A percentile compares a stretch with the other conserved stretches of the same genome.
phyloP scores from a whole-genome alignment of 202 grass and related monocot species.

The Hordeum pubiflorum region DNA sequence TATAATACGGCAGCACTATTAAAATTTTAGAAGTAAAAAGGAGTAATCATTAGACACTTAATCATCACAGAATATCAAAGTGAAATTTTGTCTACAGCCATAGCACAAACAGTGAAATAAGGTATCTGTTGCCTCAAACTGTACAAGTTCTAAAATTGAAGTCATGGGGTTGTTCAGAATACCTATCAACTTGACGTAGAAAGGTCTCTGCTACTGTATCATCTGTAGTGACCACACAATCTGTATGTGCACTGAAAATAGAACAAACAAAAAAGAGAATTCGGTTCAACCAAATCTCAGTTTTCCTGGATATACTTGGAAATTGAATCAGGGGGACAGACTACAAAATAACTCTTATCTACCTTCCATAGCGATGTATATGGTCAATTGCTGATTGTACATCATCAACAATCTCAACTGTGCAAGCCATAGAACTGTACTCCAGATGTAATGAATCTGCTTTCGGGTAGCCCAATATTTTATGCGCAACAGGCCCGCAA shows the following conservation, averaged over 20 bases:
- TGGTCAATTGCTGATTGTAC: conserved; percentile 79
- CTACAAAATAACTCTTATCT: neutral
- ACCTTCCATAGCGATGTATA: conserved; percentile 95
- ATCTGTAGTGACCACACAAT: conserved; percentile 76
- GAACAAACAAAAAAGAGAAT: conserved; percentile 4
- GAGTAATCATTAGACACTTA: conserved; percentile 7
- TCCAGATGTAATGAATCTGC: conserved; percentile 72
- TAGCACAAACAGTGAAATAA: conserved; percentile 21
- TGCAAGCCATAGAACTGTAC: conserved; percentile 82
- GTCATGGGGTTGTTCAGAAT: neutral
- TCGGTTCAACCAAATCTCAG: conserved; percentile 12
- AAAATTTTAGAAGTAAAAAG: conserved; percentile 9
- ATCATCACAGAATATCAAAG: conserved; percentile 5
- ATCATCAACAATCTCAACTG: conserved; percentile 86
- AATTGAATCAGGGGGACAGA: neutral
- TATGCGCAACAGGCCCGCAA: conserved; percentile 58
- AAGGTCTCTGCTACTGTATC: conserved; percentile 60
- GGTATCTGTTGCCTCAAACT: neutral
- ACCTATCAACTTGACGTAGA: conserved; percentile 88
- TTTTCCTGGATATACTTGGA: neutral
- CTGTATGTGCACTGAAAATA: conserved; percentile 81
- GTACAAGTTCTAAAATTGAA: neutral
- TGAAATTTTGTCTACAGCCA: neutral
- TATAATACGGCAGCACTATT: conserved; percentile 84
- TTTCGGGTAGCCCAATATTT: conserved; percentile 49